Base-by-base conservation (phyloP, 352 stramenopile genomes). In the Pseudoperonospora humuli region DNA sequence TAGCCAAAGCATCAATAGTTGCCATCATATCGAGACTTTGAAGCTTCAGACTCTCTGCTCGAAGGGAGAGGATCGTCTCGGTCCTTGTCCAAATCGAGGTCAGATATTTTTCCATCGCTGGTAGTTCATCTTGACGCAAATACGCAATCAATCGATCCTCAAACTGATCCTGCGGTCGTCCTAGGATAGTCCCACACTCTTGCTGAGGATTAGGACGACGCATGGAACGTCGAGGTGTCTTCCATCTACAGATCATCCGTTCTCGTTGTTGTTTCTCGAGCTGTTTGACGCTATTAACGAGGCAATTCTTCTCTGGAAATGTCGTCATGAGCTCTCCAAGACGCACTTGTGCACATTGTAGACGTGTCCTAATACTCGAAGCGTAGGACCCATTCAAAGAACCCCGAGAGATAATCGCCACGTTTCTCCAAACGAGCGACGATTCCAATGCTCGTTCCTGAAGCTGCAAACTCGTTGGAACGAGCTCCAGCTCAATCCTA, bases 31-130 rank as follows among this genome's bases (percentile, higher is more conserved):
- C 57, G 13, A 42, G 26, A 28, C 28, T 23, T 5, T 57, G 3
- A 14, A 56, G 39, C 19, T 56, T 34, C 3, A 54, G 24, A 11
- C 39, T 58, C 13, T 65, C 50, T 0, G 34, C 11, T 7, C 51
- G 53, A 1, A 84, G 38, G 8, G 64, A 54, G n/a, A 64, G 29
- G 28, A 84, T 28, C 5, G 19, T 43, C 28, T 81, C 67, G 8
- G 60, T 50, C 1, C 57, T 50, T 10, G 39, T 55, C 66, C 72
- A 79, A 11, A 79, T 41, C 8, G 64, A 61, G 9, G 42, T 62
- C 13, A 79, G 34, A 33, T 80, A 79, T 2, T 29, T 26, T 18
- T 74, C 67, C 50, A 84, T 72, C 1, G 61, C 64, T n/a, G 67
- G 67, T 4, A 84, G 40, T 21, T 84, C 69, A 4, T 71, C 47